Evolutionary conservation across 441 rosid species (phyloP), one percentile per base, ranked within the genome.

Genomic region (Brassica balearica): DNA sequence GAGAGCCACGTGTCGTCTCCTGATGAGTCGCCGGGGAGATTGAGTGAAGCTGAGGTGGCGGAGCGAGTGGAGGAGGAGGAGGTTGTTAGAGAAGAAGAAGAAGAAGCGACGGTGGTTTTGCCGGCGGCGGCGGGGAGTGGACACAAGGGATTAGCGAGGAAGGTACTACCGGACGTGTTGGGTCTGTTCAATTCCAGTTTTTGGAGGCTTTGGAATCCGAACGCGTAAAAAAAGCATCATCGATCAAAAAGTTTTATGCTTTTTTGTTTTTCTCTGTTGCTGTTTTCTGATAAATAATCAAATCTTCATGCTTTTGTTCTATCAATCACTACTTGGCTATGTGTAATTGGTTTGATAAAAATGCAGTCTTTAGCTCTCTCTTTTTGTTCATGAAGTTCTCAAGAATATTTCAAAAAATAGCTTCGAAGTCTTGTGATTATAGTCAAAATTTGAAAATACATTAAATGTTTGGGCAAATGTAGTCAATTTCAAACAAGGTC

Each of bases 131-230:
- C 69, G 25, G 81, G 27, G 19, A 73, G 67, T 27, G 82, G 12
- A 60, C 88, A 85, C 76, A 91, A 84, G 84, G 97, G 97, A 34
- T 74, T 92, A 70, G 98, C 88, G n/a, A 88, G 97, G 81, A 95
- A 95, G 85, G 91, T 92, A 69, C 67, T 95, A 43, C 97, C 98
- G 97, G 97, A 95, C 88, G 91, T 95, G 84, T 64, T 95, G 67
- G 96, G 97, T 34, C 61, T 93, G 11, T 80, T 95, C 38, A 87
- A 90, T 80, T 95, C 97, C 77, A 94, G 88, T 82, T 84, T 92
- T 77, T 95, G 97, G 94, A 84, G 87, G 46, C 94, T 95, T 80
- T 92, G 95, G 98, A 82, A 84, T 91, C 97, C 97, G 86, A 86
- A 84, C 85, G 89, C 89, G 75, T 94, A 92, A 80, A 14, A 53